Evolutionary conservation across 495 filamentous ascomycete genomes (phyloP), one percentile per base, ranked within the genome.

Genomic region (Tricharina praecox): DNA sequence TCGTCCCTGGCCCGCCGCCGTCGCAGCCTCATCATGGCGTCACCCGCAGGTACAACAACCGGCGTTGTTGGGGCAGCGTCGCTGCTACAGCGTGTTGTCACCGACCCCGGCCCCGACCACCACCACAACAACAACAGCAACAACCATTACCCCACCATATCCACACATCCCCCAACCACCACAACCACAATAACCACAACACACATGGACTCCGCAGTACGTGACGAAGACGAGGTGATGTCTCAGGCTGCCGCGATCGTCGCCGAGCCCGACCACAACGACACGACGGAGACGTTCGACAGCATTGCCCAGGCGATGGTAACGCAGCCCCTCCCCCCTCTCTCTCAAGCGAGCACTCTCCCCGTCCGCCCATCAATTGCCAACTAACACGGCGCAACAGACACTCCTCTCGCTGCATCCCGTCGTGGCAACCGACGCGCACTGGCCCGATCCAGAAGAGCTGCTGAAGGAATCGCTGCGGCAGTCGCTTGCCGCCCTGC

Each of bases 301-400:
- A 50, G 18, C 30, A 58, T 58, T 20, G 25, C 50, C 3, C 54
- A 53, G 20, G 55, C 55, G 32, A 58, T 58, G 55, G 55, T 58
- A 47, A n/a, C 28, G 32, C 18, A n/a, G 8, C 21, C 18, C 18
- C 15, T 39, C 16, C 36, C 47, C 25, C 8, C 23, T 35, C 36
- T 8, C 36, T 16, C 36, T 7, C 36, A n/a, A 7, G 36, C 16
- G 30, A n/a, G n/a, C n/a, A n/a, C n/a, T n/a, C n/a, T n/a, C n/a
- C n/a, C n/a, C n/a, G n/a, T n/a, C n/a, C n/a, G n/a, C n/a, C n/a
- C n/a, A n/a, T n/a, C n/a, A n/a, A n/a, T n/a, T n/a, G n/a, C 9
- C 8, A 26, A 37, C 23, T 10, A 45, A 15, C 24, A 1, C 8
- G 3, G 10, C n/a, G 21, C 36, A 32, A 39, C 25, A 57, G 54